A percentile compares a stretch with the other conserved stretches of the same genome.
Conservation (phyloP, 371 early-diverging fungal species). For the Lichtheimia ornata region DNA sequence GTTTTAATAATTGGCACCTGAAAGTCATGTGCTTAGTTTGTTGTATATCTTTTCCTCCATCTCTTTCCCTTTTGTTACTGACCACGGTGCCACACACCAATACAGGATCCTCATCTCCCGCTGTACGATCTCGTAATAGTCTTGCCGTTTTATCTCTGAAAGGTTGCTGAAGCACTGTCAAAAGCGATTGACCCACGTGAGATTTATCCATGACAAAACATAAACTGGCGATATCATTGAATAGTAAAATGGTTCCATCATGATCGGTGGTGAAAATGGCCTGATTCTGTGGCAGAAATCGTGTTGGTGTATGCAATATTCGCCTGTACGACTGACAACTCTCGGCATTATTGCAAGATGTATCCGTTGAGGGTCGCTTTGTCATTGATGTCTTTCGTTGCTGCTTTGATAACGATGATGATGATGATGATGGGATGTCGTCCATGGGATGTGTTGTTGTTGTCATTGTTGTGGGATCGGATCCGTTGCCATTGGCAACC, state of each 20-base stretch:
- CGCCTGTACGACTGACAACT: conserved; percentile 30
- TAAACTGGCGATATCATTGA: conserved; percentile 57
- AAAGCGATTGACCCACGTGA: conserved; percentile 32
- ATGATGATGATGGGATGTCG: background rate
- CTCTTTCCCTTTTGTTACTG: conserved; percentile 13
- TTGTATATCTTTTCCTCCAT: background rate
- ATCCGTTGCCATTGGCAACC: background rate
- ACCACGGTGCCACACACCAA: conserved; percentile 61
- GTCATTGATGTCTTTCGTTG: background rate
- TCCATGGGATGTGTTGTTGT: background rate
- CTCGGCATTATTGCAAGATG: background rate
- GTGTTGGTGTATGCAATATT: conserved; percentile 61
- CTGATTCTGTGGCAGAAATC: conserved; percentile 65
- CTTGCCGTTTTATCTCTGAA: conserved; percentile 35
- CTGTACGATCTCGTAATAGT: conserved; percentile 18
- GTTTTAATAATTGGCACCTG: conserved; percentile 56
- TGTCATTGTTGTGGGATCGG: background rate
- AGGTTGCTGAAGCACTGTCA: conserved; percentile 31
- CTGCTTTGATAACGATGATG: background rate
- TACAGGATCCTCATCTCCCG: conserved; percentile 20
- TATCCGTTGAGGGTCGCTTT: background rate
- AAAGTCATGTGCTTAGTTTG: conserved; percentile 2
- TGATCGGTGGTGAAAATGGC: conserved; percentile 65
- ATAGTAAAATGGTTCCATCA: conserved; percentile 50
- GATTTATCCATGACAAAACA: conserved; percentile 53